These are phyloP conservation scores for Aspergillus aculeatinus DNA, from an alignment of 2,329 filamentous ascomycete species.

Conservation along the genomic window DNA sequence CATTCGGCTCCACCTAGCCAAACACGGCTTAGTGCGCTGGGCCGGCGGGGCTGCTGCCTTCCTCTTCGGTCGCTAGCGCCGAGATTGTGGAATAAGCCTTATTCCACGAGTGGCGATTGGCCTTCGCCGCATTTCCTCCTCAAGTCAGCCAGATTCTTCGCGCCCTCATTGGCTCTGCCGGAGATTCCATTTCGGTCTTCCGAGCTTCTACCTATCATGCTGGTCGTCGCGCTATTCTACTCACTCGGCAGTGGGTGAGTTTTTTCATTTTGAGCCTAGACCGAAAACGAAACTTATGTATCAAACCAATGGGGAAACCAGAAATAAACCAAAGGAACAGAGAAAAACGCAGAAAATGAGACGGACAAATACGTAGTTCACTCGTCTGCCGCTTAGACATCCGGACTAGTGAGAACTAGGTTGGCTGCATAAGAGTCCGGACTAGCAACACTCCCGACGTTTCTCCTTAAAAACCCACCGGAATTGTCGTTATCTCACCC, in stretches of 20 bases:
- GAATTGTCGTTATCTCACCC: constrained; percentile 20
- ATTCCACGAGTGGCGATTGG: constrained; percentile 27
- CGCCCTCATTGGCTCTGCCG: constrained; percentile 17
- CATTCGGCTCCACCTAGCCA: constrained; percentile 29
- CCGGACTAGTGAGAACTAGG: not conserved
- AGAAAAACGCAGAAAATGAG: no score
- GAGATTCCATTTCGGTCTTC: constrained; percentile 7
- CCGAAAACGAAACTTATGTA: not conserved
- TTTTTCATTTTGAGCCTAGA: not conserved
- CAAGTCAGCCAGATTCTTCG: constrained; percentile 21
- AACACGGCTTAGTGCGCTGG: constrained; percentile 26
- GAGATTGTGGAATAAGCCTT: constrained; percentile 27
- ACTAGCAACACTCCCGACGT: not conserved
- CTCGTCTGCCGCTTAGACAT: not conserved
- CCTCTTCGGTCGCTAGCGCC: constrained; percentile 21
- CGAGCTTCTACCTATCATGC: constrained; percentile 1
- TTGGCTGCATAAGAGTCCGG: not conserved
- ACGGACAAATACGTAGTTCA: not conserved
- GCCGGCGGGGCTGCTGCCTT: constrained; percentile 23
- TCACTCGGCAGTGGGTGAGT: not conserved
- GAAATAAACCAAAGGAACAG: no score
- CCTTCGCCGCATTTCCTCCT: not conserved
- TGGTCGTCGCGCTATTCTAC: not conserved
- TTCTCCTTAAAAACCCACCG: constrained; percentile 1
- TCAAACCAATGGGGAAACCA: not conserved